phyloP scores from a whole-genome alignment of 2,329 filamentous ascomycete genomes.

The Paecilomyces niveus region DNA sequence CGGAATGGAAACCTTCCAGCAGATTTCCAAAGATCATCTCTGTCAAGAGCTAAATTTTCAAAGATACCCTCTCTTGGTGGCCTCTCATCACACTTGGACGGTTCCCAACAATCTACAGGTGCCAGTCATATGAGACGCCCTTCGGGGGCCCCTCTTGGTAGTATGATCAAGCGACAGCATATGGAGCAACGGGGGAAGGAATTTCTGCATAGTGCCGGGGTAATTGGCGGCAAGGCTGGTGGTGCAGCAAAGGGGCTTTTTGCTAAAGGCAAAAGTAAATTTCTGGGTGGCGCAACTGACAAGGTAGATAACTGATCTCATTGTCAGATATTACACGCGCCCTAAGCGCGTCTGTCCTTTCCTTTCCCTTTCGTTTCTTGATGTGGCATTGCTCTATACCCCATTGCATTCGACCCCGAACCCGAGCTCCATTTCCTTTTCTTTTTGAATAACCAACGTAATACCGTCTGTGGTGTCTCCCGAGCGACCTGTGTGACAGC shows the following conservation, averaged over 20 bases:
- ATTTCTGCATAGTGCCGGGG: constrained; percentile 72
- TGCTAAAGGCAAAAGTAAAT: constrained; percentile 82
- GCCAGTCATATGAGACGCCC: constrained; percentile 26
- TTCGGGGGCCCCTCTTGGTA: constrained; percentile 28
- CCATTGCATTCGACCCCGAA: background rate
- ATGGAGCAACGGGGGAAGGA: constrained; percentile 83
- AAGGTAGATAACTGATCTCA: constrained; percentile 76
- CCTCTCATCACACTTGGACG: constrained; percentile 24
- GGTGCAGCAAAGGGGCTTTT: constrained; percentile 87
- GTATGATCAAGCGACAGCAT: constrained; percentile 49
- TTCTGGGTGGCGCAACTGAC: constrained; percentile 60
- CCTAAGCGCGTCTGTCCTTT: background rate
- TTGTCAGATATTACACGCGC: constrained; percentile 16
- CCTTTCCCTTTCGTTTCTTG: constrained; percentile 6
- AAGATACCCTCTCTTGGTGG: constrained; percentile 30
- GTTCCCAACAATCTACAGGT: constrained; percentile 19
- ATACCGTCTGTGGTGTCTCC: background rate
- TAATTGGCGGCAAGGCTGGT: constrained; percentile 59
- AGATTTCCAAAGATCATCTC: constrained; percentile 20
- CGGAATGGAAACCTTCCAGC: constrained; percentile 26
- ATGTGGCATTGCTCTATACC: constrained; percentile 2
- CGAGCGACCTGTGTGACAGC: background rate
- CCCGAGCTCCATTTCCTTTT: background rate
- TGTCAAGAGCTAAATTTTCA: constrained; percentile 32
- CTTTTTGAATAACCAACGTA: background rate